phyloP scores from a whole-genome alignment of 257 asterid species.

The Capsicum baccatum region DNA sequence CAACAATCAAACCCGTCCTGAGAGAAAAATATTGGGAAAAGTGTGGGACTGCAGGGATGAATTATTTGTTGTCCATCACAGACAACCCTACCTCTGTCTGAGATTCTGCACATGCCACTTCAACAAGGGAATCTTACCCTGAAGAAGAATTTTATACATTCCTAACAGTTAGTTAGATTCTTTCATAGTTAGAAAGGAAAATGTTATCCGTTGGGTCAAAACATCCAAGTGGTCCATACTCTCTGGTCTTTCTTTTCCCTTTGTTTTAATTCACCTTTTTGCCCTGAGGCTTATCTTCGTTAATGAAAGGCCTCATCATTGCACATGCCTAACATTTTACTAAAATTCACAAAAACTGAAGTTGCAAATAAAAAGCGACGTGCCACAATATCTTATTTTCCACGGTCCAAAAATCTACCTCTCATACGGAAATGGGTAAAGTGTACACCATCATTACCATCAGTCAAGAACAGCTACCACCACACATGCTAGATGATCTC shows the following conservation, averaged over 20 bases:
- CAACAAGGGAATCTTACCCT: constrained; percentile 40
- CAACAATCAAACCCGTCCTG: constrained; percentile 50
- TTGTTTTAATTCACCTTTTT: neutral
- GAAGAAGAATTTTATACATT: neutral
- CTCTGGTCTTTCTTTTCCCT: neutral
- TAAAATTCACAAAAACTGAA: neutral
- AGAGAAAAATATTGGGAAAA: constrained; percentile 42
- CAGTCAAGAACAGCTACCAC: neutral
- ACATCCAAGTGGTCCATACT: neutral
- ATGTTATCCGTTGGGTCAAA: neutral
- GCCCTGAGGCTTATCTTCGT: neutral
- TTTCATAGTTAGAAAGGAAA: constrained; percentile 23
- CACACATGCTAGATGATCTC: neutral
- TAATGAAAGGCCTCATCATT: neutral
- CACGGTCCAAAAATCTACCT: neutral
- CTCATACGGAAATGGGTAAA: neutral
- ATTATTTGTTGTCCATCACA: constrained; percentile 50
- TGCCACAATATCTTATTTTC: neutral
- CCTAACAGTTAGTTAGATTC: neutral
- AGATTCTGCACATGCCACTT: constrained; percentile 45
- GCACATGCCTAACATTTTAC: constrained; percentile 12
- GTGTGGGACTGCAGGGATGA: constrained; percentile 51
- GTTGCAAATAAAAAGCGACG: neutral
- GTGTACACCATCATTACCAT: neutral
- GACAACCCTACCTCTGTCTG: constrained; percentile 67